Evolutionary conservation across 1,284 basidiomycete species (phyloP).

Genomic region (Athelia sp.): DNA sequence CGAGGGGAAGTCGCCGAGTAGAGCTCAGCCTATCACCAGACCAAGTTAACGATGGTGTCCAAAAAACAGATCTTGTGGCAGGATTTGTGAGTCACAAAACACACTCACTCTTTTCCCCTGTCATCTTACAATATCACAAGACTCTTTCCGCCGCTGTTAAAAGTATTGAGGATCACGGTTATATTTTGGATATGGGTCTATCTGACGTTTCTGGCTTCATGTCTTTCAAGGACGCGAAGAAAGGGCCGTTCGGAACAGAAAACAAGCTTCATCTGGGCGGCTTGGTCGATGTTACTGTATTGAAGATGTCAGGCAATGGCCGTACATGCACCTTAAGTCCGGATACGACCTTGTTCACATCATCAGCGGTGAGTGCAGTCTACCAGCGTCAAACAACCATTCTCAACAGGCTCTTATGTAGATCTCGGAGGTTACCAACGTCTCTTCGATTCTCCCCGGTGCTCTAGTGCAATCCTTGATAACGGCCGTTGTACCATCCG

Average conservation of each 20-base stretch:
- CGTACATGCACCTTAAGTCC: slow-evolving; percentile 63
- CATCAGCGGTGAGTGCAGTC: slow-evolving; percentile 44
- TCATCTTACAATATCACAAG: too few relatives aligned
- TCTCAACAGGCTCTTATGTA: slow-evolving; percentile 17
- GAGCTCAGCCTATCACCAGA: slow-evolving; percentile 86
- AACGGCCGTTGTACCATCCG: slow-evolving; percentile 74
- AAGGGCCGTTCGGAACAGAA: slow-evolving; percentile 32
- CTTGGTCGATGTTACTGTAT: slow-evolving; percentile 60
- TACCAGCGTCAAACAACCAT: slow-evolving; percentile 5
- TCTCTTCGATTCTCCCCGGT: slow-evolving; percentile 85
- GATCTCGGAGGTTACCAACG: slow-evolving; percentile 75
- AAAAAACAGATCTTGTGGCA: slow-evolving; percentile 70
- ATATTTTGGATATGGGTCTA: slow-evolving; percentile 84
- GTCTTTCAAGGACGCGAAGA: slow-evolving; percentile 61
- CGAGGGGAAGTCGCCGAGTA: slow-evolving; percentile 71
- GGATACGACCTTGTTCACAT: slow-evolving; percentile 40
- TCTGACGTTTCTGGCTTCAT: slow-evolving; percentile 75
- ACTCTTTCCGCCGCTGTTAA: slow-evolving; percentile 74
- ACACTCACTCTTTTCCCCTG: too few relatives aligned
- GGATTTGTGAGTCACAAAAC: slow-evolving; percentile 67
- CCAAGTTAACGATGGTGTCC: slow-evolving; percentile 81
- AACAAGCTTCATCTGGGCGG: slow-evolving; percentile 58
- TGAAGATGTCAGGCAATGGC: slow-evolving; percentile 64
- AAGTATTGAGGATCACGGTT: slow-evolving; percentile 93
- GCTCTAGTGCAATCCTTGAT: slow-evolving; percentile 82